Percentiles rank a stretch among this genome's conserved stretches.
Conservation (phyloP, 2,329 filamentous ascomycete genomes). For the Penicillium sp. region DNA sequence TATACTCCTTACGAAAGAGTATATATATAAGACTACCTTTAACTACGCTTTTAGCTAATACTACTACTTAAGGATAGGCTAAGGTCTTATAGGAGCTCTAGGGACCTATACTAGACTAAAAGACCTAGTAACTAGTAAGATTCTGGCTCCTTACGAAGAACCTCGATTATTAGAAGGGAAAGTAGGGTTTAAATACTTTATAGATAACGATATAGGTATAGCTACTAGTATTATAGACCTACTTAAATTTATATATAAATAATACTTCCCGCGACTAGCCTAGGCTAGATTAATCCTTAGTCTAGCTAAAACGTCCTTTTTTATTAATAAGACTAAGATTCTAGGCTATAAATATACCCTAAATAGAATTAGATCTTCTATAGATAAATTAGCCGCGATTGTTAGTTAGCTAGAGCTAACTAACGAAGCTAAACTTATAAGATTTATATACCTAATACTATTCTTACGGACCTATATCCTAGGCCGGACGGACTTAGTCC, state of each 20-base stretch:
- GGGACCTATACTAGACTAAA: background rate
- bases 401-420: too few relatives aligned
- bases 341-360: too few relatives aligned
- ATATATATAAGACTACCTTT: conserved; percentile 2
- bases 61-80: background rate
- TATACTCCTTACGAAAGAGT: background rate
- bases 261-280: background rate
- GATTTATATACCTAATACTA: too few relatives aligned
- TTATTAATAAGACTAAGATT: too few relatives aligned
- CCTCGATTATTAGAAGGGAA: background rate
- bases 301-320: background rate
- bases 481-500: too few relatives aligned
- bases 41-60: background rate
- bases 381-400: too few relatives aligned
- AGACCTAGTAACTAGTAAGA: background rate
- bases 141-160: background rate
- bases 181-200: background rate
- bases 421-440: too few relatives aligned
- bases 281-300: background rate
- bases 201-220: background rate
- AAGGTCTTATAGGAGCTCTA: background rate
- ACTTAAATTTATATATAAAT: background rate
- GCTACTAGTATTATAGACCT: background rate
- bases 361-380: too few relatives aligned
- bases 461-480: too few relatives aligned